Evolutionary conservation across 2,329 filamentous ascomycete genomes (phyloP).

Genomic region (Ciborinia camelliae): DNA sequence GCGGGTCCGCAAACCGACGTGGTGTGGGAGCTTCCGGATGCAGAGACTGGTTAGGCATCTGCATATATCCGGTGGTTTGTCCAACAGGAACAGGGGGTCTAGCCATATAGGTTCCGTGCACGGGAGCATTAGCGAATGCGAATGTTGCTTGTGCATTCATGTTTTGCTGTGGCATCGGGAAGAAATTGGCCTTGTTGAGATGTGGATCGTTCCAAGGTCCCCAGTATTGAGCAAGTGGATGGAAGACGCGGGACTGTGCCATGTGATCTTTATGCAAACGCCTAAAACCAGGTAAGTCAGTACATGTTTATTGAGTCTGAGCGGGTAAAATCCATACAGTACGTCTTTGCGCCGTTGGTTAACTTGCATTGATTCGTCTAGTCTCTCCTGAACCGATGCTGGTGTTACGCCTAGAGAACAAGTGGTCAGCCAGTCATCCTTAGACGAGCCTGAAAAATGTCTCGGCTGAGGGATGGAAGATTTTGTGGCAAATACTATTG

Average conservation of each 20-base stretch:
- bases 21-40: rapidly evolving
- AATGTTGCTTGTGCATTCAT: rapidly evolving
- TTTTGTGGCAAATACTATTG: too few relatives aligned
- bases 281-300: too few relatives aligned
- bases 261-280: too few relatives aligned
- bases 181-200: rapidly evolving
- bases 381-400: background rate
- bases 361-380: background rate
- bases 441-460: too few relatives aligned
- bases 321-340: too few relatives aligned
- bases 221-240: background rate
- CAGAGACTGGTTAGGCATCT: rapidly evolving
- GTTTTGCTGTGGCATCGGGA: rapidly evolving
- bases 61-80: too few relatives aligned
- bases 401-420: background rate
- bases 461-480: background rate
- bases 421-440: background rate
- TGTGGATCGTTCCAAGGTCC: rapidly evolving
- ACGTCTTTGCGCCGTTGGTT: background rate
- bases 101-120: too few relatives aligned
- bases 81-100: background rate
- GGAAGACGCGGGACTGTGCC: background rate
- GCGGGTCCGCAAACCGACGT: too few relatives aligned
- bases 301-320: rapidly evolving
- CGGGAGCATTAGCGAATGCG: rapidly evolving